A percentile compares a stretch with the other conserved stretches of the same genome.
These are phyloP conservation scores for Collybia sordida DNA, from an alignment of 768 basidiomycete species.

Conservation along the genomic window DNA sequence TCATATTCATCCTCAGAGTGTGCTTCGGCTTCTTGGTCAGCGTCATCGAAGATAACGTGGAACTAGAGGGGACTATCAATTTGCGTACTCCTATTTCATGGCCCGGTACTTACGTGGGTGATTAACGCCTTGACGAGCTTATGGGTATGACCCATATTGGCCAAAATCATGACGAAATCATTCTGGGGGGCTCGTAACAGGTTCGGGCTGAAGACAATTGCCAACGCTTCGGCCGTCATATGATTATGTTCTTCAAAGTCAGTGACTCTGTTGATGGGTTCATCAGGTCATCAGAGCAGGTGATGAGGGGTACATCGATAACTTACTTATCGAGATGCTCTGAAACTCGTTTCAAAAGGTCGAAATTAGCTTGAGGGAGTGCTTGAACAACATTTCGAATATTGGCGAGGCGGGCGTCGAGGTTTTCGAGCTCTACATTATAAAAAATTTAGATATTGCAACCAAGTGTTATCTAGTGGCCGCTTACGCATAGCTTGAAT, in stretches of 20 bases:
- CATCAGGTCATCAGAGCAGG: not conserved
- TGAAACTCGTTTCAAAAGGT: constrained; percentile 73
- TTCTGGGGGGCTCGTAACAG: constrained; percentile 75
- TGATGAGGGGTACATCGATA: not conserved
- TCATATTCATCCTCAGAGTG: constrained; percentile 67
- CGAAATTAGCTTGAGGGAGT: constrained; percentile 73
- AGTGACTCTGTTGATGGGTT: constrained; percentile 55
- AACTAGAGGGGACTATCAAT: constrained; percentile 32
- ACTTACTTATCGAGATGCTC: constrained; percentile 80
- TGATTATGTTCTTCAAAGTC: constrained; percentile 88
- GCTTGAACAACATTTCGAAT: constrained; percentile 69
- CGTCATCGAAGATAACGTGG: constrained; percentile 73
- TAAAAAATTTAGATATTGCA: too few relatives aligned
- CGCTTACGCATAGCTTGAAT: constrained; percentile 71
- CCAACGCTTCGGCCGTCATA: constrained; percentile 83
- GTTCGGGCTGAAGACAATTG: constrained; percentile 86
- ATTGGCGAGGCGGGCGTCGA: constrained; percentile 61
- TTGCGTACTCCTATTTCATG: not conserved
- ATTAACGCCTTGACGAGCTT: constrained; percentile 76
- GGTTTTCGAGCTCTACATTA: constrained; percentile 61
- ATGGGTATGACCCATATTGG: constrained; percentile 78
- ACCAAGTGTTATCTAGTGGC: too few relatives aligned
- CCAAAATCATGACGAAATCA: constrained; percentile 73
- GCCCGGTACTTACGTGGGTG: constrained; percentile 58
- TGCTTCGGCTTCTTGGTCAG: constrained; percentile 59